A percentile compares a stretch with the other conserved stretches of the same genome.
Evolutionary conservation across 345 rosid genomes (phyloP).

Genomic region (Ceriops decandra): DNA sequence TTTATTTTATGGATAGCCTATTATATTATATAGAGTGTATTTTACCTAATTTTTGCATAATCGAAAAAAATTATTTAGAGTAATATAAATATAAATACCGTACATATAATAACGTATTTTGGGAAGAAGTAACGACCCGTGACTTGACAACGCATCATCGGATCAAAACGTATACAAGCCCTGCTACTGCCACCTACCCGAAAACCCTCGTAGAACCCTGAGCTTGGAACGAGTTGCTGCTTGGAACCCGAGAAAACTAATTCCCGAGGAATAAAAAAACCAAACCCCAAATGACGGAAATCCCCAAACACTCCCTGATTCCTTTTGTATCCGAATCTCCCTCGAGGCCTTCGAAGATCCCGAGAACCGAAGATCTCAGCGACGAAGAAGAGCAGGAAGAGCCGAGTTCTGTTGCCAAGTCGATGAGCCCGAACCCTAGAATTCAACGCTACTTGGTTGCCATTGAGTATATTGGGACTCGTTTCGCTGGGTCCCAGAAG

Average conservation of each 20-base stretch:
- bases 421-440: constrained; percentile 51
- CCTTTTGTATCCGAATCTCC: constrained; percentile 20
- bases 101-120: too few species aligned
- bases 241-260: constrained; percentile 1
- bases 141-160: too few species aligned
- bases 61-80: too few species aligned
- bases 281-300: constrained; percentile 39
- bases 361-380: constrained; percentile 36
- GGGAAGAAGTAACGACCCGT: too few species aligned
- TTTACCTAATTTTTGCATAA: too few species aligned
- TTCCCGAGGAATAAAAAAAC: background rate
- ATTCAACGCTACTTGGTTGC: constrained; percentile 80
- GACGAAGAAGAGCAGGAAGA: constrained; percentile 35
- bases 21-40: too few species aligned
- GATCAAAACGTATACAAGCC: too few species aligned
- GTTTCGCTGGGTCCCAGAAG: constrained; percentile 83
- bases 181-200: too few species aligned
- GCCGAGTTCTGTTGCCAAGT: constrained; percentile 17
- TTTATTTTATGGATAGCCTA: too few species aligned
- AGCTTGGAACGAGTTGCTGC: background rate
- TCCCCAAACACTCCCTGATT: constrained; percentile 32
- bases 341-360: constrained; percentile 44
- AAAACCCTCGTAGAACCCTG: too few species aligned
- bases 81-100: too few species aligned
- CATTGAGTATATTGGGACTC: constrained; percentile 81